phyloP scores from a whole-genome alignment of 176 grass and related monocot species.

The Saccharum officinarum region DNA sequence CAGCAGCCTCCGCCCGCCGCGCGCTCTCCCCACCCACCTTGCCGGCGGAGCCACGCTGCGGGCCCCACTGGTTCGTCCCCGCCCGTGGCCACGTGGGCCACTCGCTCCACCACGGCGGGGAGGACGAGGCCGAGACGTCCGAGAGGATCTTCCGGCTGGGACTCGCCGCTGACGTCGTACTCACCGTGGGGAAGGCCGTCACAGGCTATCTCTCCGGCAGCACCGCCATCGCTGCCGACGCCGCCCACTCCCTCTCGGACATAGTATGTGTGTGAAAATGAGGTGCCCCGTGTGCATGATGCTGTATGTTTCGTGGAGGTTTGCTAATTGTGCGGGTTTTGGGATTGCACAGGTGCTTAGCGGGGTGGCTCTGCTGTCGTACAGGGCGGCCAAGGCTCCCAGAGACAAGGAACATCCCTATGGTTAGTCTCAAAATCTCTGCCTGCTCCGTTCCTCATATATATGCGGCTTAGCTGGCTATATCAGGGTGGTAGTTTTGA shows the following conservation, averaged over 20 bases:
- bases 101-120: conserved; percentile 34
- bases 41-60: conserved; percentile 12
- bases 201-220: conserved; percentile 86
- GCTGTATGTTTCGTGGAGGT: not conserved
- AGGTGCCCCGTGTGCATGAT: not conserved
- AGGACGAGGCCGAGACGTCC: conserved; percentile 33
- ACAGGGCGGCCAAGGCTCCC: conserved; percentile 77
- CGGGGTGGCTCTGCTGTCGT: conserved; percentile 79
- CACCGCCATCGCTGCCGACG: conserved; percentile 86
- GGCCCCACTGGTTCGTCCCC: conserved; percentile 45
- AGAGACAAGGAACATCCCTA: conserved; percentile 92
- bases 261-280: conserved; percentile 47
- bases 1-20: conserved; percentile 14
- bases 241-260: conserved; percentile 93
- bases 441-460: not conserved
- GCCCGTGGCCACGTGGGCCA: conserved; percentile 45
- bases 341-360: conserved; percentile 64
- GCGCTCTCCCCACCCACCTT: not conserved
- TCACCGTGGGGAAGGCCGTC: conserved; percentile 63
- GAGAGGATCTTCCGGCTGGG: conserved; percentile 74
- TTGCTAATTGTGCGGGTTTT: conserved; percentile 17
- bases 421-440: conserved; percentile 51
- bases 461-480: not conserved
- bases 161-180: conserved; percentile 58
- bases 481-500: not conserved